Base-by-base conservation (phyloP, 306 rosid species). In the Echinosophora koreensis region DNA sequence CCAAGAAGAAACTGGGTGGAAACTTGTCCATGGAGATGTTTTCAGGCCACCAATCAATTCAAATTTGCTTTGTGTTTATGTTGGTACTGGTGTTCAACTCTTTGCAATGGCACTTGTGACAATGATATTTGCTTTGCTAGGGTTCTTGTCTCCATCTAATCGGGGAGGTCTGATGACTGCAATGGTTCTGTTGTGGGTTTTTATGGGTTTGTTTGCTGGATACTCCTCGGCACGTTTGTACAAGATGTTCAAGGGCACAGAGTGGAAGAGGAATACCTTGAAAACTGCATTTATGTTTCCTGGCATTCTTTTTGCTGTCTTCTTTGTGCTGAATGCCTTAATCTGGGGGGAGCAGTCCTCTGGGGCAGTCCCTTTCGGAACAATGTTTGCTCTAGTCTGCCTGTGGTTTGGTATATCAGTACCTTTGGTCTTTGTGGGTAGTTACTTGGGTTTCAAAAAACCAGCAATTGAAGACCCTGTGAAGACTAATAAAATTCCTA, bases 1-100 rank as follows among this genome's bases (percentile, higher is more conserved):
- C 76, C 99, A 96, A 74, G 99, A 96, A 85, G 99, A 96, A 88
- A 96, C 99, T 7, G 99, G 99, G 81, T 96, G 99, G 99, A 96
- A 96, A 63, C 99, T 96, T 86, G 96, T 96, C 65, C 97, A 96
- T 66, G 98, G 99, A 79, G 99, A 96, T 80, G 94, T 87, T 61
- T 92, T 96, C 82, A 83, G 99, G 88, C 86, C 97, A 39, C 99
- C 99, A 22, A 52, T 91, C 82, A 96, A 96, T 84, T 96, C 97
- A 58, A 85, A 88, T 77, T 80, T 95, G 81, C 95, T 96, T 49
- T 92, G 99, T 75, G 99, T 96, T 54, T 96, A 96, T 66, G 89
- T 91, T n/a, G 99, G 99, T 63, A 96, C 99, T 3, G 99, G 99
- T 65, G 97, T 96, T 86, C 99, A 96, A 87, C 77, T 96, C 79